phyloP scores from a whole-genome alignment of 305 asterid species.

The Solanum aculeatissimum region DNA sequence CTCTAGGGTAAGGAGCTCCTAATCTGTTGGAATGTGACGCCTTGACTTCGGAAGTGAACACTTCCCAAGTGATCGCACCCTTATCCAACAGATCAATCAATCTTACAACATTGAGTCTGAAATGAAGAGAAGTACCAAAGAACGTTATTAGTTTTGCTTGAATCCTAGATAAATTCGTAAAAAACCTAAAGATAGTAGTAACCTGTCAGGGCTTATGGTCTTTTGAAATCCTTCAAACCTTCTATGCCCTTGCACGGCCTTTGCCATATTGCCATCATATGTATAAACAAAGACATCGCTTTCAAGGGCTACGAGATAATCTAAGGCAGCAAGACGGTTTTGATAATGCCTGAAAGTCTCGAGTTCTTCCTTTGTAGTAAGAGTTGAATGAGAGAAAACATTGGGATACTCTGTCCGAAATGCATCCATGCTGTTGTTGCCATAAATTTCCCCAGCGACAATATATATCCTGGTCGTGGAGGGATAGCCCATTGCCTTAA shows the following conservation, averaged over 20 bases:
- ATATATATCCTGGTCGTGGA: slow-evolving; percentile 49
- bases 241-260: slow-evolving; percentile 89
- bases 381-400: slow-evolving; percentile 54
- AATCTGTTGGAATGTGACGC: slow-evolving; percentile 37
- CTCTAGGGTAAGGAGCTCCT: slow-evolving; percentile 57
- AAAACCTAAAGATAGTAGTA: not conserved
- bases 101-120: slow-evolving; percentile 48
- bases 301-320: slow-evolving; percentile 64
- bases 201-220: slow-evolving; percentile 83
- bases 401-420: slow-evolving; percentile 52
- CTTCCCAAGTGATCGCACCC: slow-evolving; percentile 35
- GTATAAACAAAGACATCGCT: slow-evolving; percentile 79
- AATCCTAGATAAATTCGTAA: not conserved
- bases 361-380: slow-evolving; percentile 55
- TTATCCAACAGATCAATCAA: slow-evolving; percentile 49
- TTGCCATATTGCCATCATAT: slow-evolving; percentile 90
- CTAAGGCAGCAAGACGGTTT: slow-evolving; percentile 87
- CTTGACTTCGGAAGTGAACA: slow-evolving; percentile 35
- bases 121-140: not conserved
- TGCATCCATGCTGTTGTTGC: slow-evolving; percentile 42
- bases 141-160: not conserved
- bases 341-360: slow-evolving; percentile 33
- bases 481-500: slow-evolving; percentile 82
- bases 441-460: slow-evolving; percentile 74
- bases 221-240: slow-evolving; percentile 54